Percentiles rank a stretch among this genome's conserved stretches.
These are phyloP conservation scores for Trichoderma pleuroti DNA, from an alignment of 2,329 filamentous ascomycete genomes.

Conservation along the genomic window DNA sequence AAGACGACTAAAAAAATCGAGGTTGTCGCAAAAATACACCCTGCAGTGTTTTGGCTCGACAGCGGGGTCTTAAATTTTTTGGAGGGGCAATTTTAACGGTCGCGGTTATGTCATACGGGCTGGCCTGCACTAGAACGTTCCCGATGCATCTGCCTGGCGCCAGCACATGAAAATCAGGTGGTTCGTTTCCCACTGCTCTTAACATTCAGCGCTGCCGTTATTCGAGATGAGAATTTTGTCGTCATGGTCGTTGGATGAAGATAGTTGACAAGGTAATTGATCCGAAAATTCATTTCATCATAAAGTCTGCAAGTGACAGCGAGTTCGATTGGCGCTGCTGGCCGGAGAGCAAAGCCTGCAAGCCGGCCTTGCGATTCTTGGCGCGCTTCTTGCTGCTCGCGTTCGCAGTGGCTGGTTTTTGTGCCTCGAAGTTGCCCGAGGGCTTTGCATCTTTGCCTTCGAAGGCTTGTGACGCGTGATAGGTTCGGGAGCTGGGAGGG, in stretches of 20 bases:
- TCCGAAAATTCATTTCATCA: constrained; percentile 37
- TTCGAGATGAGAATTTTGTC: background rate
- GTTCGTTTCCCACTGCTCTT: background rate
- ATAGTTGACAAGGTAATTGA: background rate
- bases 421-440: background rate
- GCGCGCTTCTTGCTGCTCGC: constrained; percentile 63
- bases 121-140: constrained; percentile 19
- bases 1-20: background rate
- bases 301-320: constrained; percentile 56
- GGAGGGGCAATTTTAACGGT: constrained; percentile 24
- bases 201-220: background rate
- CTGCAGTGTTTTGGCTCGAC: constrained; percentile 8
- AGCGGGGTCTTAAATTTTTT: constrained; percentile 25
- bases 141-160: constrained; percentile 9
- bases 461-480: constrained; percentile 24
- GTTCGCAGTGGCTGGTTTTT: constrained; percentile 42
- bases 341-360: constrained; percentile 60
- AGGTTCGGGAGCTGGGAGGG: constrained; percentile 38
- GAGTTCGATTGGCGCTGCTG: constrained; percentile 44
- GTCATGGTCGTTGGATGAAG: background rate
- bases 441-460: background rate
- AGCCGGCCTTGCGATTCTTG: constrained; percentile 60
- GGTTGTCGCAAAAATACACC: constrained; percentile 15
- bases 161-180: background rate
- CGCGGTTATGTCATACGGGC: constrained; percentile 19